phyloP scores from a whole-genome alignment of 2,329 filamentous ascomycete genomes.

The Aspergillus sp. region DNA sequence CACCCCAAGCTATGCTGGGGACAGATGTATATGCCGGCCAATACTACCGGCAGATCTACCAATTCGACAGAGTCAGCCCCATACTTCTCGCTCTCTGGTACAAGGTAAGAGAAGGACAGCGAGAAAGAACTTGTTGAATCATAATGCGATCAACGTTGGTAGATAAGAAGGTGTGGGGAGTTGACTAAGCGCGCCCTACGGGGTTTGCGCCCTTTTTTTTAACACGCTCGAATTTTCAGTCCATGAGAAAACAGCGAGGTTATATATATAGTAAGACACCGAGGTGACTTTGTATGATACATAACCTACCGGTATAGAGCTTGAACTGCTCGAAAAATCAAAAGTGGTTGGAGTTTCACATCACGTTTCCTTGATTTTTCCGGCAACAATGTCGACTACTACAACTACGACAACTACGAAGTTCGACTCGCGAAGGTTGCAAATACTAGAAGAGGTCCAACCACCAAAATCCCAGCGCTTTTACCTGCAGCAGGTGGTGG shows the following conservation, averaged over 20 bases:
- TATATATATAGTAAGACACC: not conserved
- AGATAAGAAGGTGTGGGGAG: not conserved
- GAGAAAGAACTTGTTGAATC: too few relatives aligned
- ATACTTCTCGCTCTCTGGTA: too few relatives aligned
- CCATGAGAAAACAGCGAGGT: not conserved
- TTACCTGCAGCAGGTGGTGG: constrained; percentile 7
- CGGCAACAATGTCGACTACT: not conserved
- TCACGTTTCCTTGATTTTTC: not conserved
- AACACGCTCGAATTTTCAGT: not conserved
- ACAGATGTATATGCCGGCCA: too few relatives aligned
- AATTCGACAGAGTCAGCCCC: too few relatives aligned
- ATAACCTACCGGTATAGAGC: not conserved
- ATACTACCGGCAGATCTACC: too few relatives aligned
- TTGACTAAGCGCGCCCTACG: not conserved
- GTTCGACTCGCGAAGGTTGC: not conserved
- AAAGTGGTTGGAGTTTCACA: too few relatives aligned
- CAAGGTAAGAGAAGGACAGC: too few relatives aligned
- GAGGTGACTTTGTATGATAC: not conserved
- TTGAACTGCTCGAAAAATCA: not conserved
- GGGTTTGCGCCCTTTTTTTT: not conserved
- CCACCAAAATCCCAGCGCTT: not conserved
- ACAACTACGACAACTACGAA: not conserved
- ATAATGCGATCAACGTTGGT: too few relatives aligned
- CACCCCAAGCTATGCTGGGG: too few relatives aligned
- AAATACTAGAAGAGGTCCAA: not conserved